Base-by-base conservation (phyloP, 73 alveolate genomes). In the Tetrahymena elliotti region DNA sequence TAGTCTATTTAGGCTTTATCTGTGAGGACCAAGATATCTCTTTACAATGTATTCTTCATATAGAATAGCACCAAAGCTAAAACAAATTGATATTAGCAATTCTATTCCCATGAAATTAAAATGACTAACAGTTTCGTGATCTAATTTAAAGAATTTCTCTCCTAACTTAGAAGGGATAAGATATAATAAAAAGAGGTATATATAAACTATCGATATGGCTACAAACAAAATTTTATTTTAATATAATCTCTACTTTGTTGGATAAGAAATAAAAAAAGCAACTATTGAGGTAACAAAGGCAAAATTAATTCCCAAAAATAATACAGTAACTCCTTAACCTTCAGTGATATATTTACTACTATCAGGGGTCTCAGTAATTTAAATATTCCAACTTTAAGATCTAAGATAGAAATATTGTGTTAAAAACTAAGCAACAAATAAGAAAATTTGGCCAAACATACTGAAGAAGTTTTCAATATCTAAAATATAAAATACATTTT, bases 201-300 rank as follows among this genome's bases (percentile, higher is more conserved):
- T 68, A 24, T 27, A 68, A 68, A 68, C 38, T 18, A n/a, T n/a
- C n/a, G 33, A n/a, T 11, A 84, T 83, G 38, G 93, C 40, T 10
- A 18, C 52, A 34, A 83, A 7, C 54, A 94, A 34, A 20, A 94
- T n/a, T 88, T 94, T 94, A 18, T 94, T 94, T 35, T 35, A 22
- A 11, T 40, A 41, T 16, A 94, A 33, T 34, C 93, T 84, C 52
- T 40, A n/a, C 83, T 94, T 94, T 22, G 93, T 83, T 33, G 96
- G 96, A 37, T 37, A 47, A 20, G 95, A 84, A 24, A 93, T 94
- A 33, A 40, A 94, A 34, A 47, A 40, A 35, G 96, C 47, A 35
- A 94, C 35, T 7, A 94, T 92, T 20, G 96, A 88, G 53, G 84
- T 22, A 13, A 84, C 35, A 38, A 40, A 94, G 83, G 68, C 52